A percentile compares a stretch with the other conserved stretches of the same genome.
Conservation (phyloP, 352 stramenopile species). For the Pythium diclinum region DNA sequence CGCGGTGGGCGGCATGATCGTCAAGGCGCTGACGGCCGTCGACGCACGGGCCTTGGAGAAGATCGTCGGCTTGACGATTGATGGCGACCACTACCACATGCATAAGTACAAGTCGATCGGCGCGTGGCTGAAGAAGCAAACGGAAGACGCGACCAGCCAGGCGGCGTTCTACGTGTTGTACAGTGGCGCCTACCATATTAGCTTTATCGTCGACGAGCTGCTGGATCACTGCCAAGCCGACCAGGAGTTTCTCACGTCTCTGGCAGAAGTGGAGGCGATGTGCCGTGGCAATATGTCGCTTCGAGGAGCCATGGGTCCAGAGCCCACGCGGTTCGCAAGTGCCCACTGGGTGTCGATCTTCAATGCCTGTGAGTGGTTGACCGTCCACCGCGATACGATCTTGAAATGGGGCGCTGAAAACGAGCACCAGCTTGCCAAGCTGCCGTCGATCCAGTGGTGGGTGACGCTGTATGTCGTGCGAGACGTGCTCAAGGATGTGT, state of each 20-base stretch:
- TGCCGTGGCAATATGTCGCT: slow-evolving; percentile 27
- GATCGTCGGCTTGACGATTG: slow-evolving; percentile 43
- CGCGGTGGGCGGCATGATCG: slow-evolving; percentile 24
- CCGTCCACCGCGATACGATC: slow-evolving; percentile 44
- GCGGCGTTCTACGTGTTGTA: slow-evolving; percentile 42
- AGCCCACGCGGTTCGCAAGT: slow-evolving; percentile 17
- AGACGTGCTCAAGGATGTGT: slow-evolving; percentile 48
- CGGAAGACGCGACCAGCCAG: slow-evolving; percentile 23
- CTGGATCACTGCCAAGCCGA: slow-evolving; percentile 41
- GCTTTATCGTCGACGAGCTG: slow-evolving; percentile 42
- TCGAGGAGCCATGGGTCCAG: slow-evolving; percentile 24
- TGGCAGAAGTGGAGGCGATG: slow-evolving; percentile 37
- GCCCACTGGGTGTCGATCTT: slow-evolving; percentile 43
- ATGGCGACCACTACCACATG: slow-evolving; percentile 52
- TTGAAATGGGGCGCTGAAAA: slow-evolving; percentile 39
- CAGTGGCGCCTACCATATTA: slow-evolving; percentile 41
- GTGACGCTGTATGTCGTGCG: slow-evolving; percentile 44
- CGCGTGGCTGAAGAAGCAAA: slow-evolving; percentile 28
- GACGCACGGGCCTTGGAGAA: slow-evolving; percentile 40
- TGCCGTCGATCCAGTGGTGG: slow-evolving; percentile 37
- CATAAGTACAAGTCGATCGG: slow-evolving; percentile 33
- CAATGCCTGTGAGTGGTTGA: slow-evolving; percentile 41
- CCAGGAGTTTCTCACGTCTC: slow-evolving; percentile 35
- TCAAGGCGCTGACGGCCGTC: slow-evolving; percentile 30
- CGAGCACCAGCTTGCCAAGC: slow-evolving; percentile 13